Base-by-base conservation (phyloP, 208 protist species). In the Crithidia sp. region DNA sequence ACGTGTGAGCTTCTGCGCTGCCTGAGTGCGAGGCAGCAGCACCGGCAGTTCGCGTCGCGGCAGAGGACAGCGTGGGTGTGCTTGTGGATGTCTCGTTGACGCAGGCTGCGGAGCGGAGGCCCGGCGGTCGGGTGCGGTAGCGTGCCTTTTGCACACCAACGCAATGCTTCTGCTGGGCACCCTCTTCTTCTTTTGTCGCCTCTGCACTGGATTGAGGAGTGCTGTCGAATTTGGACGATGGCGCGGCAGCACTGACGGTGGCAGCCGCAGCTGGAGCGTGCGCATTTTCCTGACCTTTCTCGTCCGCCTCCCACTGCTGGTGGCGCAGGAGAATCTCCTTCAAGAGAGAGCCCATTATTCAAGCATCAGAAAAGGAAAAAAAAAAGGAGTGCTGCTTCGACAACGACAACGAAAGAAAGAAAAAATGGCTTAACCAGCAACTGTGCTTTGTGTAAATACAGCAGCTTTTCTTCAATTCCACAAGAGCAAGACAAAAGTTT, bases 311-410 rank as follows among this genome's bases (percentile, higher is more conserved):
- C 54, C 60, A 76, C 28, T 53, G 7, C 28, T 59, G 70, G 56
- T 79, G 67, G 19, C 73, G 55, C 3, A 56, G 67, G 9, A 68
- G 39, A 19, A 69, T 56, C 5, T 73, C 74, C 45, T 73, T 64
- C 14, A 74, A 50, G 2, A 55, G 49, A 5, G 60, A 41, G 0
- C 44, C 37, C 72, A 77, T 77, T 3, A 28, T 19, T 28, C 28
- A 28, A 1, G 28, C 28, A 28, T 28, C 28, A 28, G 28, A 28
- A 28, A 28, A 28, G 28, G 39, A 61, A 14, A 5, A 28, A 64
- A 64, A 52, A 49, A 62, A 19, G 7, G 28, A 40, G 7, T 41
- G 2, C 10, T 40, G 19, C 16, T 40, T 36, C 8, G 17, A 36
- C 55, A 19, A 65, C 16, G 28, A 62, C 40, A n/a, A 49, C 12